Evolutionary conservation across 1,284 basidiomycete species (phyloP), one percentile per base, ranked within the genome.

Genomic region (Mycosarcoma maydis): DNA sequence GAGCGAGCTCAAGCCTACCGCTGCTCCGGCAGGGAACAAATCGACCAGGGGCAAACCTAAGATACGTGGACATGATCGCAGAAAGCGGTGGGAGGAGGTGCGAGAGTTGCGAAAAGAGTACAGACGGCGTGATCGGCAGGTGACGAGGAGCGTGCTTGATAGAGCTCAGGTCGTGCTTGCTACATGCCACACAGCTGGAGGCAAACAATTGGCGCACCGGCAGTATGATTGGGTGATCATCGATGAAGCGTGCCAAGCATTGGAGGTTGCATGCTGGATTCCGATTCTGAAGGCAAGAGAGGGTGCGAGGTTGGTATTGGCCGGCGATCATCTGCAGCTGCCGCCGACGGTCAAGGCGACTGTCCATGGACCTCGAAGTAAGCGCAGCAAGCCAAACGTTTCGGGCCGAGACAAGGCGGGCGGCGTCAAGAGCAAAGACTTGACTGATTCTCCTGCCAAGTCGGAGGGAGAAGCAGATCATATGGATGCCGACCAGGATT

Each of bases 221-320:
- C 29, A 52, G 3, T 98, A 97, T 75, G 95, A 98, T 80, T 89
- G 93, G 0, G 88, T 94, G 8, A 90, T 98, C 37, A 92, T 98
- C 36, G 95, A 98, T 73, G 95, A 98, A 83, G 83, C 82, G 14
- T 97, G 94, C 0, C 95, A 98, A 82, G 94, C 93, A 3, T 82
- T 96, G n/a, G 94, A 98, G 83, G 91, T 93, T 8, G 91, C 93
- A 3, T 97, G 94, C 82, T 97, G 95, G 94, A 89, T 97, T 27
- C 94, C 95, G 0, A 90, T 97, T 46, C 87, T 95, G 16, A 72
- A 72, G 30, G 59, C 65, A 4, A 62, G 56, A 16, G 56, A 64
- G 27, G 55, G 61, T 1, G 75, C 47, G 0, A 59, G 62, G 20
- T n/a, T 75, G 11, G 54, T 77, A 19, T 54, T 83, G 47, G 83